Evolutionary conservation across 2,329 filamentous ascomycete species (phyloP), one percentile per base, ranked within the genome.

Genomic region (Beauveria sp.): DNA sequence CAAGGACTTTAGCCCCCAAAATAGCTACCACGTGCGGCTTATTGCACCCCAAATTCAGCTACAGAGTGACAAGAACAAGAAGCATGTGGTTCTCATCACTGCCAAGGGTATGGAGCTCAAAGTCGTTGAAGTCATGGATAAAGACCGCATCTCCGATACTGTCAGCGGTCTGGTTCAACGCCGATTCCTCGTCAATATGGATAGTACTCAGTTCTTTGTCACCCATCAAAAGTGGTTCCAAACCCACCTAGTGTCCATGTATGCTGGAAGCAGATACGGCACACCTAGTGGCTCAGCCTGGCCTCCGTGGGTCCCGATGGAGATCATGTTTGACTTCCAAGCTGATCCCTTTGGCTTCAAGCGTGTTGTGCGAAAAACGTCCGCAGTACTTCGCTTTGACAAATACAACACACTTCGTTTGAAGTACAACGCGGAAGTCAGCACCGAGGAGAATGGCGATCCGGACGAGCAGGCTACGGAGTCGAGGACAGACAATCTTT

Each of bases 41-140:
- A 97, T 99, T 68, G 95, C 93, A 6, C 95, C 95, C 16, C 95
- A 99, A 73, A 97, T 99, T 63, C 95, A 99, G 73, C 82, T 99
- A 50, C 93, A 99, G 72, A 98, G 95, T 72, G 95, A 99, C 71
- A 98, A 97, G 80, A 98, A 99, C 74, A 89, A 88, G 64, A 96
- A 96, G 74, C 90, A 96, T 62, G 95, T 96, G n/a, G 89, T 97
- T 5, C 81, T 99, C n/a, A 88, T 98, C 52, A 95, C 93, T 3
- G 92, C 93, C 31, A 98, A 98, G 75, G 91, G 93, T 59, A 99
- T 99, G 92, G 93, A 98, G 73, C 84, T 98, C 62, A 98, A 98
- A 77, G 90, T 99, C 12, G 85, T 99, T 22, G 93, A 97, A 66
- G 93, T 99, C 69, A 96, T 98, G 89, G 95, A 99, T 76, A 97